Percentiles rank a stretch among this genome's conserved stretches.
These are phyloP conservation scores for Solanum ahanhuiri DNA, from an alignment of 257 asterid genomes.

Conservation along the genomic window DNA sequence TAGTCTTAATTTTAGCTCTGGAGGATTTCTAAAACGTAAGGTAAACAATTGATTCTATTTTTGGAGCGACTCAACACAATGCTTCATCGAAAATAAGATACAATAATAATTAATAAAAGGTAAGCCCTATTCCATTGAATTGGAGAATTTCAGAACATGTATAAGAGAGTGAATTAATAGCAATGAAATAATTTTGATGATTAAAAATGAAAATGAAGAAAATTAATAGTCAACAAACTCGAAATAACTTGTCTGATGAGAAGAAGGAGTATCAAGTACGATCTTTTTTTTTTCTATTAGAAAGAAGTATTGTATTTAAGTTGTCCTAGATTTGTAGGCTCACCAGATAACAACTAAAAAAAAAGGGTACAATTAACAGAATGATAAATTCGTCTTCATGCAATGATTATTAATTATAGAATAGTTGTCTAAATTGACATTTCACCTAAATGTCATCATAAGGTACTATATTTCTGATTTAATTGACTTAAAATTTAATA, in stretches of 20 bases:
- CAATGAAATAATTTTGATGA: neutral
- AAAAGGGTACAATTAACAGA: neutral
- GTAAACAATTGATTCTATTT: too few species aligned
- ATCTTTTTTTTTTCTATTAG: neutral
- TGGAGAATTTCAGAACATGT: neutral
- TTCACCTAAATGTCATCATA: neutral
- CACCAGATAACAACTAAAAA: neutral
- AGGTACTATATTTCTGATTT: neutral
- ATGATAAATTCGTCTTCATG: neutral
- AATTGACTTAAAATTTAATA: neutral
- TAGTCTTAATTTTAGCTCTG: neutral
- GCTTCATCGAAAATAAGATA: neutral
- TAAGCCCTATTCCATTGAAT: neutral
- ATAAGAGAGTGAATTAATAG: neutral
- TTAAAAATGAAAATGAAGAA: neutral
- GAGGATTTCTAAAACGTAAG: neutral
- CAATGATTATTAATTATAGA: neutral
- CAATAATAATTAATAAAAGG: neutral
- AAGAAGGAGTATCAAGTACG: neutral
- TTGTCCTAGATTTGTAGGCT: neutral
- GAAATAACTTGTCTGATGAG: neutral
- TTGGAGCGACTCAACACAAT: neutral
- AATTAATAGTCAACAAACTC: neutral
- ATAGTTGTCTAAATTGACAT: neutral
- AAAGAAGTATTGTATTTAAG: neutral